Conservation (phyloP, 768 basidiomycete genomes). For the Chalciporus chontae region DNA sequence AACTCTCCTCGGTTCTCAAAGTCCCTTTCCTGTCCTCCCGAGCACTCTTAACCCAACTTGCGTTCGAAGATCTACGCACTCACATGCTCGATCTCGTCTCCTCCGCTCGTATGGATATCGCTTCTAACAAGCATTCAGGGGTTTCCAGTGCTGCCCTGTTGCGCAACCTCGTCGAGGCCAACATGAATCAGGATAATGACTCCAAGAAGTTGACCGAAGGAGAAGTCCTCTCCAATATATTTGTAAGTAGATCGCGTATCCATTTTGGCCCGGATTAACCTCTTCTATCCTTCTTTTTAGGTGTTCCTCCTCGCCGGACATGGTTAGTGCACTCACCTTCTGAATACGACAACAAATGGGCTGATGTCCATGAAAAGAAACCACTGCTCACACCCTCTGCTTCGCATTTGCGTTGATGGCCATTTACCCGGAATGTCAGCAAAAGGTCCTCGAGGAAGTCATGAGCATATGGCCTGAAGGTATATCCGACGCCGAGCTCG, state of each 20-base stretch:
- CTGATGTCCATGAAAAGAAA: constrained; percentile 34
- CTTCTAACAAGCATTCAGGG: constrained; percentile 21
- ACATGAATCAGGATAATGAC: constrained; percentile 35
- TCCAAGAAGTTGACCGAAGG: constrained; percentile 38
- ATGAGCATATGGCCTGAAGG: constrained; percentile 37
- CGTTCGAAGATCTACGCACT: constrained; percentile 35
- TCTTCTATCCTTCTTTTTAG: constrained; percentile 21
- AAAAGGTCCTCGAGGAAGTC: constrained; percentile 42
- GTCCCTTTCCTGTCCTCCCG: constrained; percentile 36
- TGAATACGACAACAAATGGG: neutral
- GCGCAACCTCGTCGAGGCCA: constrained; percentile 45
- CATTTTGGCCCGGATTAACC: neutral
- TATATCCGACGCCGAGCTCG: constrained; percentile 19
- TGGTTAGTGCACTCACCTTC: constrained; percentile 27
- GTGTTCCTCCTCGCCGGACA: constrained; percentile 47
- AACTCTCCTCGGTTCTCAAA: constrained; percentile 17
- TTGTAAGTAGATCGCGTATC: constrained; percentile 31
- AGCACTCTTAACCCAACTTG: constrained; percentile 25
- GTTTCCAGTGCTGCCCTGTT: constrained; percentile 37
- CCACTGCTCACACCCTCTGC: constrained; percentile 42
- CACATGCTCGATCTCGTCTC: constrained; percentile 43
- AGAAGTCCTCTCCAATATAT: constrained; percentile 47
- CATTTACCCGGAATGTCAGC: constrained; percentile 47
- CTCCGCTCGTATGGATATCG: constrained; percentile 35
- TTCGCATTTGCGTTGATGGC: constrained; percentile 46